phyloP scores from a whole-genome alignment of 176 grass and related monocot genomes.

The Raddia guianensis region DNA sequence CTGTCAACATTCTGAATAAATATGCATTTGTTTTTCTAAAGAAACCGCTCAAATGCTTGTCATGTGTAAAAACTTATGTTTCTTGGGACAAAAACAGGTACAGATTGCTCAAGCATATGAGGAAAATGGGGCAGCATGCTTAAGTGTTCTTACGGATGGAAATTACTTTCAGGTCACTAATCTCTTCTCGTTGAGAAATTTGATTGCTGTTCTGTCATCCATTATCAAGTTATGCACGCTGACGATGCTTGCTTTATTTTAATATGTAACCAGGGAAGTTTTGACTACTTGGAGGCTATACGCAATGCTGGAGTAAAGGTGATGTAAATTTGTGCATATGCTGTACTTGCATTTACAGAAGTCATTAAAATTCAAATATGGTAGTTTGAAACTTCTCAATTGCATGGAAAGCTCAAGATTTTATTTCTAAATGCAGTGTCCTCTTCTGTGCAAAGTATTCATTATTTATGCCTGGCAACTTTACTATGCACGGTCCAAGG shows the following conservation, averaged over 20 bases:
- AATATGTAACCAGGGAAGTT: slow-evolving; percentile 74
- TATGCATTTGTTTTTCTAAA: slow-evolving; percentile 13
- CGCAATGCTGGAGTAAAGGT: slow-evolving; percentile 82
- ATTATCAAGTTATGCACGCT: slow-evolving; percentile 18
- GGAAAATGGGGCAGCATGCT: slow-evolving; percentile 88
- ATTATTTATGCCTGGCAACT: slow-evolving; percentile 98
- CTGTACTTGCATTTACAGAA: slow-evolving; percentile 18
- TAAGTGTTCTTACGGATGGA: slow-evolving; percentile 89
- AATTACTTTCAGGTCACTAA: slow-evolving; percentile 91
- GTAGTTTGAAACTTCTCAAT: not conserved
- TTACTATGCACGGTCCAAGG: slow-evolving; percentile 81
- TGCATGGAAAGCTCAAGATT: slow-evolving; percentile 46
- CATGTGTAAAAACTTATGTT: slow-evolving; percentile 19
- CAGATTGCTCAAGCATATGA: slow-evolving; percentile 79
- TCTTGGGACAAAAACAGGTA: slow-evolving; percentile 58
- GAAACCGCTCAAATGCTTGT: not conserved
- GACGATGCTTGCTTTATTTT: slow-evolving; percentile 33
- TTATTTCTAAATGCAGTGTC: slow-evolving; percentile 66
- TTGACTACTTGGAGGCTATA: slow-evolving; percentile 75
- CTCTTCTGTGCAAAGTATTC: slow-evolving; percentile 97
- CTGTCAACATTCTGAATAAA: slow-evolving; percentile 20
- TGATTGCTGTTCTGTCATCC: not conserved
- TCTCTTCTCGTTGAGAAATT: slow-evolving; percentile 22
- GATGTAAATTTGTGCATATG: slow-evolving; percentile 30
- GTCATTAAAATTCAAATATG: slow-evolving; percentile 11